phyloP scores from a whole-genome alignment of 2,329 filamentous ascomycete genomes.

The Calonectria multiphialidica region DNA sequence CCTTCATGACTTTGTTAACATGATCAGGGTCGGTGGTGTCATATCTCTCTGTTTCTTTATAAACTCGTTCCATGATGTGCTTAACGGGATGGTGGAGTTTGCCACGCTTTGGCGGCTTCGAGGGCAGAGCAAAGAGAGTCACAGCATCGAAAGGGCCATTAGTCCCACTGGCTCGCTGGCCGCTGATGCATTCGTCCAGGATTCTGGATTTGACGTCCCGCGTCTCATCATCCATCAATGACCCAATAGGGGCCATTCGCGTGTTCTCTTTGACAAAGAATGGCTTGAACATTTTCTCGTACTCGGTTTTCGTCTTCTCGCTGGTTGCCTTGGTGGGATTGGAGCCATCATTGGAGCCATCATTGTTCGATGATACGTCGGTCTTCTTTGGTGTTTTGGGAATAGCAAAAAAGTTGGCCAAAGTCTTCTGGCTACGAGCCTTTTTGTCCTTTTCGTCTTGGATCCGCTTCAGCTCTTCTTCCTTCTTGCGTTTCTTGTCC shows the following conservation, averaged over 20 bases:
- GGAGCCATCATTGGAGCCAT: slow-evolving; percentile 45
- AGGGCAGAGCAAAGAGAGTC: slow-evolving; percentile 60
- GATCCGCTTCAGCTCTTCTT: slow-evolving; percentile 57
- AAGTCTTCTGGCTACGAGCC: slow-evolving; percentile 59
- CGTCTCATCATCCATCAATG: slow-evolving; percentile 69
- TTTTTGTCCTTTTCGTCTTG: slow-evolving; percentile 62
- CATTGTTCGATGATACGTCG: slow-evolving; percentile 46
- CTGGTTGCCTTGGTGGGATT: slow-evolving; percentile 28
- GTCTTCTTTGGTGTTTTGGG: slow-evolving; percentile 57
- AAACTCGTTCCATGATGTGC: slow-evolving; percentile 70
- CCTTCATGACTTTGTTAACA: slow-evolving; percentile 47
- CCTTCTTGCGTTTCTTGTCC: slow-evolving; percentile 60
- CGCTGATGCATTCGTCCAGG: slow-evolving; percentile 65
- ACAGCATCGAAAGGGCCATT: slow-evolving; percentile 57
- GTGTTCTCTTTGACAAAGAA: slow-evolving; percentile 85
- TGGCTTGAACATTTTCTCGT: slow-evolving; percentile 79
- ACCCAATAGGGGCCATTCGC: slow-evolving; percentile 72
- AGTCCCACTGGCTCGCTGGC: slow-evolving; percentile 58
- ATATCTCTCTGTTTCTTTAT: slow-evolving; percentile 58
- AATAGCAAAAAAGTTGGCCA: slow-evolving; percentile 61
- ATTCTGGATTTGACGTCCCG: slow-evolving; percentile 62
- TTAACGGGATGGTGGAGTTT: slow-evolving; percentile 65
- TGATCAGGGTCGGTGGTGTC: slow-evolving; percentile 52
- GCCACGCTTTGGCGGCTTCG: slow-evolving; percentile 57
- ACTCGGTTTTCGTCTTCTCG: slow-evolving; percentile 60